Base-by-base conservation (phyloP, 192 early-diverging fungal genomes). In the Powellomyces hirtus region DNA sequence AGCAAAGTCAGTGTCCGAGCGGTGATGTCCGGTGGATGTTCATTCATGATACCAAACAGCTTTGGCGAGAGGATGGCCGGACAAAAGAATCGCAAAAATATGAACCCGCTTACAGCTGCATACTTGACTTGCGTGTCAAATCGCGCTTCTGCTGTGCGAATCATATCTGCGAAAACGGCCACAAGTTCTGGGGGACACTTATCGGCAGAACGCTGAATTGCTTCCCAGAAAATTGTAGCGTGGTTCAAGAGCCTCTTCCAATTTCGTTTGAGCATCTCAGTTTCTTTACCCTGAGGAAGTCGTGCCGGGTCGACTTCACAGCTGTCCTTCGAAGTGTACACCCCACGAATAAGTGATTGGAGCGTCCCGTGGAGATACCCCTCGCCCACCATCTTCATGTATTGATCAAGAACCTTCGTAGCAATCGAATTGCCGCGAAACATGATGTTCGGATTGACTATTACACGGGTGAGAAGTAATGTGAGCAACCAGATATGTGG, bases 1-100 rank as follows among this genome's bases (percentile, higher is more conserved):
- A 87, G 72, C 14, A 87, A 64, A 5, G 82, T 83, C 22, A 87
- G 55, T 4, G 75, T 87, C 34, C 85, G 64, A 2, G 80, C 55
- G 4, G 77, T 74, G 10, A 52, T 40, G 38, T 82, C 77, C 29
- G 59, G 59, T 0, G 81, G 80, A 57, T 79, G 75, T 46, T 80
- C 71, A 24, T 38, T 66, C 44, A 74, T 71, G 42, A 85, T 63
- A 5, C 72, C 73, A 62, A 85, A 85, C 13, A 84, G 52, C 49
- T 83, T 80, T 27, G 83, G 83, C 1, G 34, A 45, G n/a, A 82
- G 62, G 33, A 87, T 83, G 2, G 85, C 84, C 13, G 86, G 82
- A 57, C 78, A 79, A 57, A 87, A 86, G 40, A 87, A 82, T n/a
- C 85, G 38, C 45, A 87, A 56, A 51, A 87, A 87, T 29, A 87